Conservation (phyloP, 2,329 filamentous ascomycete species). For the Xylaria sp. region DNA sequence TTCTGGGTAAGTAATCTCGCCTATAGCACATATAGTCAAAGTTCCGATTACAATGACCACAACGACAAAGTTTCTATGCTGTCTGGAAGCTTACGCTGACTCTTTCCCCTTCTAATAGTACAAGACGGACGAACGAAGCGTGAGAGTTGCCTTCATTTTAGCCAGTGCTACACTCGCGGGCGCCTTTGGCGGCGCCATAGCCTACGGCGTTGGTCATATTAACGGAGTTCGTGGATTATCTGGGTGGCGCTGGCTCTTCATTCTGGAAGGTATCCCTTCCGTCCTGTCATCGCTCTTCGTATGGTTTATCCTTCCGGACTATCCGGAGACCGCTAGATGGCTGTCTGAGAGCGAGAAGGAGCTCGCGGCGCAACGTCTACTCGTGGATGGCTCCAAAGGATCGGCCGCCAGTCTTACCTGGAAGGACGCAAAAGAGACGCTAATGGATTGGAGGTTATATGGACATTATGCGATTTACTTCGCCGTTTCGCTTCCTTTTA, state of each 20-base stretch:
- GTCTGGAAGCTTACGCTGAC: neutral
- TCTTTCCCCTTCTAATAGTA: constrained; percentile 57
- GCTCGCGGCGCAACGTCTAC: constrained; percentile 60
- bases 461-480: constrained; percentile 69
- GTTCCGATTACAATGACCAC: neutral
- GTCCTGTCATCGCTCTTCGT: constrained; percentile 66
- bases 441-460: constrained; percentile 75
- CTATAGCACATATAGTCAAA: neutral
- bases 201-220: constrained; percentile 79
- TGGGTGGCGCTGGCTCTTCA: constrained; percentile 80
- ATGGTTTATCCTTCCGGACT: constrained; percentile 73
- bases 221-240: constrained; percentile 69
- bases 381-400: constrained; percentile 63
- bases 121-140: constrained; percentile 73
- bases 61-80: neutral
- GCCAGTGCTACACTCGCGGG: constrained; percentile 76
- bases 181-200: constrained; percentile 80
- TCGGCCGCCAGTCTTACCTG: constrained; percentile 72
- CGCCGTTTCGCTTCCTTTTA: constrained; percentile 52
- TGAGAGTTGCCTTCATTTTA: constrained; percentile 78
- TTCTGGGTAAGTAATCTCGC: constrained; percentile 62
- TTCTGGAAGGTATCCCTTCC: constrained; percentile 53
- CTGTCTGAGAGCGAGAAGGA: constrained; percentile 69
- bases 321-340: constrained; percentile 72
- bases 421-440: constrained; percentile 74